Evolutionary conservation across 441 rosid genomes (phyloP).

Genomic region (Erodium moschatum): DNA sequence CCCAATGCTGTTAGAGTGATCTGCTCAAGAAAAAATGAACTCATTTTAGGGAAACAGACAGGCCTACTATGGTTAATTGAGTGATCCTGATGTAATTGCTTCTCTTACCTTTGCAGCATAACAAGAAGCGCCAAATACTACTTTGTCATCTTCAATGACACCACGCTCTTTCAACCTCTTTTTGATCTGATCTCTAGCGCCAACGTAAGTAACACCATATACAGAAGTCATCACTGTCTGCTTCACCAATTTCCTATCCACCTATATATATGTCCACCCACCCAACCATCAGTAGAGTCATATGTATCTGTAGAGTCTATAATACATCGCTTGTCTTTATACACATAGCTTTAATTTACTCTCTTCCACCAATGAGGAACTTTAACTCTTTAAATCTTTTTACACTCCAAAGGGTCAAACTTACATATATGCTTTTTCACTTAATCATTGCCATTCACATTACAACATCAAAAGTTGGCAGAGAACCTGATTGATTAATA

Average conservation of each 20-base stretch:
- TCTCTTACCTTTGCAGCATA: slow-evolving; percentile 85
- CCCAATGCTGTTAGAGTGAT: slow-evolving; percentile 76
- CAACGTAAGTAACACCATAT: slow-evolving; percentile 82
- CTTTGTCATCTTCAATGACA: slow-evolving; percentile 41
- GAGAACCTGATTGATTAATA: slow-evolving; percentile 68
- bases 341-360: neutral
- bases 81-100: slow-evolving; percentile 4
- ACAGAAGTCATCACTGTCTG: slow-evolving; percentile 99
- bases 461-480: slow-evolving; percentile 32
- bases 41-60: neutral
- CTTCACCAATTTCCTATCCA: slow-evolving; percentile 93
- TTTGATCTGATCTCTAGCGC: slow-evolving; percentile 92
- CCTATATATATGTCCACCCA: slow-evolving; percentile 38
- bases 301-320: too few relatives aligned
- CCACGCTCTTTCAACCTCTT: slow-evolving; percentile 87
- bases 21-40: slow-evolving; percentile 35
- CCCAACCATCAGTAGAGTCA: too few relatives aligned
- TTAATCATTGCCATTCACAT: slow-evolving; percentile 25
- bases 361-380: neutral
- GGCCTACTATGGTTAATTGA: slow-evolving; percentile 4
- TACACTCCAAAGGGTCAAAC: neutral
- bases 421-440: neutral
- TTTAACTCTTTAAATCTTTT: neutral
- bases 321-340: too few relatives aligned
- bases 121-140: slow-evolving; percentile 59